Base-by-base conservation (phyloP, 148 eudicot genomes). In the Limonium bicolor region DNA sequence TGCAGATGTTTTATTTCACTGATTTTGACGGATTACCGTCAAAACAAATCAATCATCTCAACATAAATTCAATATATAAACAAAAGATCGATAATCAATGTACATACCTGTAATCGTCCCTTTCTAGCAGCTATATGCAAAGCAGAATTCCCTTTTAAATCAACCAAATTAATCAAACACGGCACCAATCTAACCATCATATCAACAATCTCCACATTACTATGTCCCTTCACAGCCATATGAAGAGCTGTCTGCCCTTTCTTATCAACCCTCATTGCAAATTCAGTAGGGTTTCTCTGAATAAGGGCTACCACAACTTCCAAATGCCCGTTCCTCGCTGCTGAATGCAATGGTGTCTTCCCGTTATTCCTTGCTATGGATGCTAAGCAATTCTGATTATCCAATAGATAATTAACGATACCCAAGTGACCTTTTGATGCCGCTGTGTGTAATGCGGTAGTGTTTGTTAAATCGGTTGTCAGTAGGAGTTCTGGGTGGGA, bases 181-280 rank as follows among this genome's bases (percentile, higher is more conserved):
- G 58, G 15, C 15, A 66, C 67, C 0, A 55, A 59, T 24, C 52
- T 45, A 20, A 70, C 39, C 62, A 70, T 68, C 45, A 42, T 64
- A 25, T 59, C 56, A 30, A 74, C 69, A 20, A 74, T 59, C 47
- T 66, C 61, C 53, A 58, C 42, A n/a, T n/a, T n/a, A 27, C 64
- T 66, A 25, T 59, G 71, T 10, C 76, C 80, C 50, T 74, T 74
- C 24, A 48, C 80, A 2, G 80, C 80, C 80, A 74, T 74, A 41
- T 74, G 80, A 56, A 74, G 76, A 30, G 80, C 67, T 6, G 80
- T 74, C 31, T 74, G 80, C 6, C 80, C 80, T 54, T 74, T 74
- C 56, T 65, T 70, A 37, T 74, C 80, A 9, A 8, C 61, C 56
- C 56, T 53, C 23, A 29, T 31, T 14, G 50, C 64, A n/a, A n/a